Evolutionary conservation across 108 stramenopile species (phyloP).

Genomic region (Aurantiochytrium sp.): DNA sequence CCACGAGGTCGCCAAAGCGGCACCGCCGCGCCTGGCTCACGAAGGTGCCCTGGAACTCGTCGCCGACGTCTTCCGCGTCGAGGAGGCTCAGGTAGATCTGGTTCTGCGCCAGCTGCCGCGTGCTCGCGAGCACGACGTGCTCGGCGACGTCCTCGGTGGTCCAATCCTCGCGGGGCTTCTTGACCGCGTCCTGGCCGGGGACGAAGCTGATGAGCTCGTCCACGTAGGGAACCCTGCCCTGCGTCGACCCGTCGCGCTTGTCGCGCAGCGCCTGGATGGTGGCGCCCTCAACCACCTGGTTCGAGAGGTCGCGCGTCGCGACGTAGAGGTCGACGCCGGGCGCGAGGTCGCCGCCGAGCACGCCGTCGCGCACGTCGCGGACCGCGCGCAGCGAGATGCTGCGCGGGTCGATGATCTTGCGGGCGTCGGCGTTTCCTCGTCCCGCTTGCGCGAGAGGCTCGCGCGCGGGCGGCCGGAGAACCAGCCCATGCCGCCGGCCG

Average conservation of each 20-base stretch:
- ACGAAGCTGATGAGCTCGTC: background rate
- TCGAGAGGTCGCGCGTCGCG: background rate
- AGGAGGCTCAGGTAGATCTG: background rate
- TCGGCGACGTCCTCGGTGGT: background rate
- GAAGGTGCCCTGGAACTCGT: background rate
- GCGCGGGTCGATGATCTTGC: no score
- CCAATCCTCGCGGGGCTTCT: background rate
- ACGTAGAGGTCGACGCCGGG: background rate
- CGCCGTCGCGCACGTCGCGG: background rate
- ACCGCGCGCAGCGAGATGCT: no score
- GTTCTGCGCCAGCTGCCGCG: background rate
- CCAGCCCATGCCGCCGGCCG: no score
- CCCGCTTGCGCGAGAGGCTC: no score
- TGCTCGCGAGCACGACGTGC: background rate
- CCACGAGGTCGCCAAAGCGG: background rate
- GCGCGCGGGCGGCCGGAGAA: no score
- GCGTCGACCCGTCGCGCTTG: background rate
- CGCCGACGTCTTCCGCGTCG: background rate
- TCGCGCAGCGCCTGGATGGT: background rate
- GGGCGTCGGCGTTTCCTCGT: no score
- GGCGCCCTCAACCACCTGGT: background rate
- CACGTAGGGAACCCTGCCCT: background rate
- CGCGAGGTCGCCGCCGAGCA: background rate
- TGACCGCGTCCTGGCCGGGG: background rate
- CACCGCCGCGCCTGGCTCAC: background rate